Percentiles rank a stretch among this genome's conserved stretches.
Evolutionary conservation across 176 grass and related monocot species (phyloP).

Genomic region (Triticum turgidum): DNA sequence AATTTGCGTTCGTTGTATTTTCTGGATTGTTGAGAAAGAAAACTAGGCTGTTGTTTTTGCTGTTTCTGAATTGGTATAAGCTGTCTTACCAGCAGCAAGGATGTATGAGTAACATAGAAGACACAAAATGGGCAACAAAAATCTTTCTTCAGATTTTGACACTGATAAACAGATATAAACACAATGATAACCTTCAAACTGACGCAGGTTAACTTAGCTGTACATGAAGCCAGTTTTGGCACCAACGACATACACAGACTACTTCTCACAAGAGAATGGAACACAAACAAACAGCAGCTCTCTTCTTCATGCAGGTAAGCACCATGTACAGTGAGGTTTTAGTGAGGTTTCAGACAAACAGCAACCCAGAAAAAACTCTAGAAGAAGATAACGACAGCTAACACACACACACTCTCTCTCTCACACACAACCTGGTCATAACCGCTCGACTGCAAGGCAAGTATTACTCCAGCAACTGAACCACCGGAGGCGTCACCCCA

Average conservation of each 20-base stretch:
- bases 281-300: slow-evolving; percentile 38
- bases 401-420: slow-evolving; percentile 27
- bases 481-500: slow-evolving; percentile 35
- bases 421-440: slow-evolving; percentile 22
- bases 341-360: slow-evolving; percentile 58
- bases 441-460: slow-evolving; percentile 43
- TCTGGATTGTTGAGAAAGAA: not conserved
- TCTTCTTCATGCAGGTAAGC: slow-evolving; percentile 53
- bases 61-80: not conserved
- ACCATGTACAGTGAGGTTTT: slow-evolving; percentile 67
- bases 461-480: slow-evolving; percentile 50
- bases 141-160: not conserved
- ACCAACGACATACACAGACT: slow-evolving; percentile 5
- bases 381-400: slow-evolving; percentile 27
- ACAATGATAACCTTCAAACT: slow-evolving; percentile 3
- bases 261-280: slow-evolving; percentile 38
- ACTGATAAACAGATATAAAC: not conserved
- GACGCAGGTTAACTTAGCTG: slow-evolving; percentile 41
- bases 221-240: slow-evolving; percentile 32
- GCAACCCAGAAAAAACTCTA: slow-evolving; percentile 42
- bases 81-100: not conserved
- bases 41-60: not conserved
- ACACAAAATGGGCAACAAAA: not conserved
- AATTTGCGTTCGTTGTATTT: not conserved
- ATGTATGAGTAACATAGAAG: not conserved